A percentile compares a stretch with the other conserved stretches of the same genome.
Conservation (phyloP, 2,329 filamentous ascomycete species). For the Paecilomyces sp. region DNA sequence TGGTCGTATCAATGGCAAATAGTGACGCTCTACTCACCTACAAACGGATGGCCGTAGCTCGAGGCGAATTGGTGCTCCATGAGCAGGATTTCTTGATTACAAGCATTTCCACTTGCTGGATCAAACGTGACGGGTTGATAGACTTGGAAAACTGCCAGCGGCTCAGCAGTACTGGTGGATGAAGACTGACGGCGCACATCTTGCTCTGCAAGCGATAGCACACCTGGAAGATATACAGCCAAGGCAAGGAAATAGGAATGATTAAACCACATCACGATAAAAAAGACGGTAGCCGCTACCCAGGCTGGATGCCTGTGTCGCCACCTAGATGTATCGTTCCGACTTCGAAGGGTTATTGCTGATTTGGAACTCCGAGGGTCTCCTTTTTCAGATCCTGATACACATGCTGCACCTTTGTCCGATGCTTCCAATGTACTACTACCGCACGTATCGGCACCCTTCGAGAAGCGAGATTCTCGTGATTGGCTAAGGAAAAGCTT, state of each 20-base stretch:
- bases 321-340: background rate
- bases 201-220: background rate
- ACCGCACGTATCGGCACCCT: background rate
- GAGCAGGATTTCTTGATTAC: conserved; percentile 42
- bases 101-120: conserved; percentile 19
- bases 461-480: background rate
- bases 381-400: background rate
- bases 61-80: conserved; percentile 65
- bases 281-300: background rate
- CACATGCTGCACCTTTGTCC: background rate
- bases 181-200: background rate
- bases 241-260: background rate
- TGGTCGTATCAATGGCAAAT: background rate
- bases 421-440: background rate
- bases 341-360: background rate
- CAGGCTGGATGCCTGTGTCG: background rate
- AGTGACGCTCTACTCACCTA: conserved; percentile 47
- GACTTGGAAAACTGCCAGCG: conserved; percentile 62
- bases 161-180: conserved; percentile 1
- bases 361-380: background rate
- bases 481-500: background rate
- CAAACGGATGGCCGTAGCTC: conserved; percentile 67
- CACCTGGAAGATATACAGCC: background rate
- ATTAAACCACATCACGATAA: background rate
- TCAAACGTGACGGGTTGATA: conserved; percentile 55